phyloP scores from a whole-genome alignment of 129 eudicot genomes.

The Flaveria bidentis region DNA sequence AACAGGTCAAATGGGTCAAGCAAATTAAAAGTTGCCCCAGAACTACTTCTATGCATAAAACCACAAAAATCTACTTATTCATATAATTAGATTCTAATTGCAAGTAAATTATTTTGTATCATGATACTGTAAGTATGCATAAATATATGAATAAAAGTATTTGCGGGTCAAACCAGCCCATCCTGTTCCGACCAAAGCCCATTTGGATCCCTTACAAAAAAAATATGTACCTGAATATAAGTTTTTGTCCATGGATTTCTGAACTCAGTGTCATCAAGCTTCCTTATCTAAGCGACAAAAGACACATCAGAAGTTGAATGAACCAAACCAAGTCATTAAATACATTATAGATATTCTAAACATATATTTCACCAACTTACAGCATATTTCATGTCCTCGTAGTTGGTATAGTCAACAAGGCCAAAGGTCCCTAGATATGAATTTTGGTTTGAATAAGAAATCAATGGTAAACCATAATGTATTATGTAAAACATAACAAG shows the following conservation, averaged over 20 bases:
- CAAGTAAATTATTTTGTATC: background rate
- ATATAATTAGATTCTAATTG: background rate
- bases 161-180: background rate
- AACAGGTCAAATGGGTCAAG: background rate
- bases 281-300: constrained; percentile 54
- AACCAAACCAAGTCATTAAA: background rate
- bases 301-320: constrained; percentile 20
- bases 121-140: background rate
- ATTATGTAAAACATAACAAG: too few relatives aligned
- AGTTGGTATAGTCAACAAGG: constrained; percentile 82
- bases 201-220: background rate
- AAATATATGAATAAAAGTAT: background rate
- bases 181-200: background rate
- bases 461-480: background rate
- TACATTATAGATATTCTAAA: background rate
- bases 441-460: constrained; percentile 7
- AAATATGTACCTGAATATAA: constrained; percentile 54
- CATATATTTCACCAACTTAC: constrained; percentile 48
- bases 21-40: background rate
- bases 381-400: constrained; percentile 97
- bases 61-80: background rate
- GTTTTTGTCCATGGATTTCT: constrained; percentile 92
- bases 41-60: background rate
- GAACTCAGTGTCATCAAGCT: constrained; percentile 98
- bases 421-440: constrained; percentile 73